These are phyloP conservation scores for Xylaria sp. DNA, from an alignment of 2,329 filamentous ascomycete species.

Conservation along the genomic window DNA sequence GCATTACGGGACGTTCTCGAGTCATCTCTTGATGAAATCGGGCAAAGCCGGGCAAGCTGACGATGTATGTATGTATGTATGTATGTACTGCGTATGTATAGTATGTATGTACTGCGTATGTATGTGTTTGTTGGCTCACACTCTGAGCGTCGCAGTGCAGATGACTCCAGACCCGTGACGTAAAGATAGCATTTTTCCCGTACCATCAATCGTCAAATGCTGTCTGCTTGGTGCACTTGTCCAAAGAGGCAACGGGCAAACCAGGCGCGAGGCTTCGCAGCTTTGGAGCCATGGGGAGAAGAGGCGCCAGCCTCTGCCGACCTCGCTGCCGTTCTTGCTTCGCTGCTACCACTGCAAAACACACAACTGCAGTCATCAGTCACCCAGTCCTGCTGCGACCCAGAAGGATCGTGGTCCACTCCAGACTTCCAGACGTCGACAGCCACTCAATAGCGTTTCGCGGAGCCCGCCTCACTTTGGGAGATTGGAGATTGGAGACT, in stretches of 20 bases:
- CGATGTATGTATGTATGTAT: slow-evolving; percentile 6
- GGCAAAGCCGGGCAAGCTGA: slow-evolving; percentile 32
- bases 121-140: slow-evolving; percentile 26
- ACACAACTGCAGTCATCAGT: slow-evolving; percentile 29
- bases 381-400: slow-evolving; percentile 12
- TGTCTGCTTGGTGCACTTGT: slow-evolving; percentile 22
- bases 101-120: slow-evolving; percentile 5
- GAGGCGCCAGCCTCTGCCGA: slow-evolving; percentile 18
- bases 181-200: slow-evolving; percentile 8
- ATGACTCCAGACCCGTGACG: slow-evolving; percentile 29
- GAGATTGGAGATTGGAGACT: slow-evolving; percentile 31
- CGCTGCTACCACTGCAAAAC: not conserved
- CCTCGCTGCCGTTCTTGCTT: slow-evolving; percentile 14
- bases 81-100: not conserved
- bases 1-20: slow-evolving; percentile 4
- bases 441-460: slow-evolving; percentile 45
- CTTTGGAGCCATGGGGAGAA: slow-evolving; percentile 12
- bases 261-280: slow-evolving; percentile 25
- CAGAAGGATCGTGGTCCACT: slow-evolving; percentile 40
- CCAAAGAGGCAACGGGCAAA: slow-evolving; percentile 22
- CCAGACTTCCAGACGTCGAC: slow-evolving; percentile 36
- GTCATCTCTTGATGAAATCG: slow-evolving; percentile 19
- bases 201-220: slow-evolving; percentile 18
- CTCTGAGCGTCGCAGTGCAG: slow-evolving; percentile 32
- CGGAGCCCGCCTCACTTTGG: slow-evolving; percentile 48